Conservation (phyloP, 257 asterid genomes). For the Oldenlandia corymbosa region DNA sequence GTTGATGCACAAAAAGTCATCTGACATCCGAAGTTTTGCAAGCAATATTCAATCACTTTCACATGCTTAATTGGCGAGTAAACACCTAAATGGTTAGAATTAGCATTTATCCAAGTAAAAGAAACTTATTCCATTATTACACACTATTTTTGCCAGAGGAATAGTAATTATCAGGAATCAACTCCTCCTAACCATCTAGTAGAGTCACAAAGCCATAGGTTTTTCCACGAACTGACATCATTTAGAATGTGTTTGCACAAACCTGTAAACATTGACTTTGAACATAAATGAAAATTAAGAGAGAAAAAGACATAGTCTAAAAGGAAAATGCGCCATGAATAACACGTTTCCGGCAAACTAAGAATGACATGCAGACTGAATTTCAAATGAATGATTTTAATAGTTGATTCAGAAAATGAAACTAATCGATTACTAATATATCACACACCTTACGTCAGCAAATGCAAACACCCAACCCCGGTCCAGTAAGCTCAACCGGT, state of each 20-base stretch:
- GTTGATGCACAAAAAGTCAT: not conserved
- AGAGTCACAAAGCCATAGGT: not conserved
- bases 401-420: not conserved
- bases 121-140: not conserved
- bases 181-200: not conserved
- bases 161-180: no score
- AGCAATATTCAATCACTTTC: not conserved
- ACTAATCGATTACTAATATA: slow-evolving; percentile 5
- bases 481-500: slow-evolving; percentile 78
- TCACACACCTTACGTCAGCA: slow-evolving; percentile 81
- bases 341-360: not conserved
- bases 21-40: not conserved
- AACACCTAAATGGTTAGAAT: not conserved
- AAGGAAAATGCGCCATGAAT: no score
- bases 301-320: no score
- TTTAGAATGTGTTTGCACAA: not conserved
- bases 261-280: not conserved
- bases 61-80: not conserved
- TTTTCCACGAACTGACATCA: not conserved
- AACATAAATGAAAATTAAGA: not conserved
- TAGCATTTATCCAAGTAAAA: not conserved
- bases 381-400: not conserved
- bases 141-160: not conserved
- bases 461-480: slow-evolving; percentile 92
- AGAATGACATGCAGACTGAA: not conserved